Base-by-base conservation (phyloP, 1,139 yeast species). In the Scheffersomyces cryptocercus region DNA sequence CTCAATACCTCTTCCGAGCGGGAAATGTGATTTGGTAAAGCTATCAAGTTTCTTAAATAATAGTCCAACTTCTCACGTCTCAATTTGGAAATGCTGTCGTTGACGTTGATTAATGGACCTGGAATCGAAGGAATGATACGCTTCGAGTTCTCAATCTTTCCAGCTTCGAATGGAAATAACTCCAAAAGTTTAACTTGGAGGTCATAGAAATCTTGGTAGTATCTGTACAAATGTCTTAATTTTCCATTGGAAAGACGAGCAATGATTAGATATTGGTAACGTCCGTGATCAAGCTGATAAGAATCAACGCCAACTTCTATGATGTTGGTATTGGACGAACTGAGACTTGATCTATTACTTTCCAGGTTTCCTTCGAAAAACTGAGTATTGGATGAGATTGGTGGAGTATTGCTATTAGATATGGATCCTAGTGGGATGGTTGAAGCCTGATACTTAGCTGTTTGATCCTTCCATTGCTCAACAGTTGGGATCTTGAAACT, bases 171-270 rank as follows among this genome's bases (percentile, higher is more conserved):
- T 3, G 98, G 98, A 70, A 88, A 93, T 37, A 85, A 76, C 56
- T 88, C 96, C 44, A 93, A 73, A 40, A 95, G 71, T 50, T 79
- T 82, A 41, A 91, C 93, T 63, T 95, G 99, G 59, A 91, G 80
- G 65, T 93, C 97, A 64, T 91, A 93, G 62, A 95, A 95, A 67
- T 95, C 99, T 63, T 93, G 97, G 65, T 95, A 95, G 66, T 81
- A 91, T 51, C 99, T 79, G 65, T 95, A 90, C 51, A 95, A 71
- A 48, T 83, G 80, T 48, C 97, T 77, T 32, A 69, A 67, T 45
- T 77, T 75, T 8, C 95, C 95, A 59, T 84, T 84, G 31, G 85
- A 78, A 52, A 90, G 68, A 45, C 79, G 77, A 33, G 88, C 90
- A 33, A 79, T 75, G 3, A 93, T 81, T 46, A 88, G 76, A 64